phyloP scores from a whole-genome alignment of 2,329 filamentous ascomycete species.

The Diaporthe velutina region DNA sequence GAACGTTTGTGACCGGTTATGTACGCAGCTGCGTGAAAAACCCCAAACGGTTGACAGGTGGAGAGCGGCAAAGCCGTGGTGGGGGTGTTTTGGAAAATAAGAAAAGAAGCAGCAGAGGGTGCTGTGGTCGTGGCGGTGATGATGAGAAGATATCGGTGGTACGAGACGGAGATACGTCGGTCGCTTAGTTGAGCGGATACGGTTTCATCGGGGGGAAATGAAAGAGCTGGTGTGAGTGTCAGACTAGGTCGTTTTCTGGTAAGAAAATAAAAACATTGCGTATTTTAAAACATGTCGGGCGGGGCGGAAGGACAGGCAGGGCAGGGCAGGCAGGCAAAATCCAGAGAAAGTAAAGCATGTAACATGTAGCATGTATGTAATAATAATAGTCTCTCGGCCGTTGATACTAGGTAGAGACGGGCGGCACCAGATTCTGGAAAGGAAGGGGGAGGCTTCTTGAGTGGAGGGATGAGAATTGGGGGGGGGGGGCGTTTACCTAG shows the following conservation, averaged over 20 bases:
- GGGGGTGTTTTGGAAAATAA: not conserved
- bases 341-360: constrained; percentile 31
- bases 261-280: constrained; percentile 27
- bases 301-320: constrained; percentile 23
- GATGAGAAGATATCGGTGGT: constrained; percentile 16
- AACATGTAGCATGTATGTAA: constrained; percentile 29
- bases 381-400: constrained; percentile 30
- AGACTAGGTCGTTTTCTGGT: constrained; percentile 29
- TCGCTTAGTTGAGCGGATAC: constrained; percentile 29
- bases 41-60: not conserved
- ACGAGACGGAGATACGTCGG: constrained; percentile 23
- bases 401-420: not conserved
- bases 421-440: constrained; percentile 12
- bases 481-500: constrained; percentile 33
- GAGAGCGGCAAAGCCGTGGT: not conserved
- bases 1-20: not conserved
- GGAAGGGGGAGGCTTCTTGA: constrained; percentile 2
- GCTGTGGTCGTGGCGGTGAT: constrained; percentile 6
- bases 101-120: not conserved
- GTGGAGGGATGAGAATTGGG: not conserved
- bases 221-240: constrained; percentile 31
- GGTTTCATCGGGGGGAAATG: constrained; percentile 29
- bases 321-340: constrained; percentile 29
- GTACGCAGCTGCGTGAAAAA: not conserved
- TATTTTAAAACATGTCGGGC: constrained; percentile 29